Evolutionary conservation across 2,329 filamentous ascomycete species (phyloP).

Genomic region (Fusarium denticulatum): DNA sequence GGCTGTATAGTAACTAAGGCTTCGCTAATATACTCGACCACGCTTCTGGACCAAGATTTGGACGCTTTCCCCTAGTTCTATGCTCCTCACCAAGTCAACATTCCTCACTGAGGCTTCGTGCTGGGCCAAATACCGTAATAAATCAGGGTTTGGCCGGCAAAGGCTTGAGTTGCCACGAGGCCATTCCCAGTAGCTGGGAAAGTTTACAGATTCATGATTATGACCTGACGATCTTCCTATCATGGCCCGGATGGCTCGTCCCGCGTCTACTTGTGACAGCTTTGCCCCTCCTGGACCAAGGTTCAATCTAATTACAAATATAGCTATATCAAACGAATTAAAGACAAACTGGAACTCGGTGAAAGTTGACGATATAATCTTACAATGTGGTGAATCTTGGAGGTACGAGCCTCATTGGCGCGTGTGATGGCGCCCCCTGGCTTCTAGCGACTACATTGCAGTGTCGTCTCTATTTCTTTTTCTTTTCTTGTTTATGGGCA

Average conservation of each 20-base stretch:
- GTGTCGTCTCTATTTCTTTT: neutral
- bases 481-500: constrained; percentile 26
- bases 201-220: constrained; percentile 7
- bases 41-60: constrained; percentile 19
- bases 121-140: neutral
- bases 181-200: constrained; percentile 33
- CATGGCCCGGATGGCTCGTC: constrained; percentile 12
- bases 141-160: constrained; percentile 9
- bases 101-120: constrained; percentile 1
- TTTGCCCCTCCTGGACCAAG: constrained; percentile 20
- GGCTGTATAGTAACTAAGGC: constrained; percentile 34
- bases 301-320: constrained; percentile 11
- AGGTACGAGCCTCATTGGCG: neutral
- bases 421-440: constrained; percentile 15
- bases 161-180: constrained; percentile 24
- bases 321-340: constrained; percentile 23
- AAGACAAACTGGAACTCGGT: constrained; percentile 24
- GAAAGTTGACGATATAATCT: constrained; percentile 17
- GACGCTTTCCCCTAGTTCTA: neutral
- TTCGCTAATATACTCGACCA: constrained; percentile 21
- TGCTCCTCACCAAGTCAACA: constrained; percentile 2
- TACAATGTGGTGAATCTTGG: constrained; percentile 7
- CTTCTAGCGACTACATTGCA: neutral
- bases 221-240: constrained; percentile 23
- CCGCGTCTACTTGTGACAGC: constrained; percentile 19